These are phyloP conservation scores for Zoysia pacifica DNA, from an alignment of 176 grass and related monocot genomes.

Conservation along the genomic window DNA sequence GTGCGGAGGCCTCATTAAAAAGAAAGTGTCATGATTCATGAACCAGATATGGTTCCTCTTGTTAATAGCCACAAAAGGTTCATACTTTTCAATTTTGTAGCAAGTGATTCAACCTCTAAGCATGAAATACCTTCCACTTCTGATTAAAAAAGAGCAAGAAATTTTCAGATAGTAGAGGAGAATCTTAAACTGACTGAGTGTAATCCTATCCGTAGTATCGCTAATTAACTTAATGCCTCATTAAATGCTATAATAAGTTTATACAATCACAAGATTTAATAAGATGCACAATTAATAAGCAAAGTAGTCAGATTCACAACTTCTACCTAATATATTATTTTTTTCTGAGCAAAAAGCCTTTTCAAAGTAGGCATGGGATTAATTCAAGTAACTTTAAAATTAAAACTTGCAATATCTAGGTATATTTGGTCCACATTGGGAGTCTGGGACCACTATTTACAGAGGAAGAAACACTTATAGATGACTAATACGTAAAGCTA, in stretches of 20 bases:
- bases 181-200: neutral
- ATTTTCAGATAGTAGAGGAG: neutral
- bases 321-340: constrained; percentile 8
- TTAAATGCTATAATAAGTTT: neutral
- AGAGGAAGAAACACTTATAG: neutral
- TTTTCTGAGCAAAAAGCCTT: neutral
- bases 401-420: neutral
- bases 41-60: too few species aligned
- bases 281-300: neutral
- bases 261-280: neutral
- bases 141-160: neutral
- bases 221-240: neutral
- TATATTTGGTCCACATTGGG: neutral
- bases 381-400: neutral
- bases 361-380: constrained; percentile 4
- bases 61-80: neutral
- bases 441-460: neutral
- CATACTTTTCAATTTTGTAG: neutral
- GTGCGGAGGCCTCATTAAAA: too few species aligned
- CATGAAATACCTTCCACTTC: constrained; percentile 4
- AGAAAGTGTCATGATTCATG: too few species aligned
- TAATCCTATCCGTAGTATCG: neutral
- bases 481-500: neutral
- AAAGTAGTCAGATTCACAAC: constrained; percentile 20
- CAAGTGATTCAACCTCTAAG: neutral